Evolutionary conservation across 2,329 filamentous ascomycete genomes (phyloP), one percentile per base, ranked within the genome.

Genomic region (Geoglossum cookeanum): DNA sequence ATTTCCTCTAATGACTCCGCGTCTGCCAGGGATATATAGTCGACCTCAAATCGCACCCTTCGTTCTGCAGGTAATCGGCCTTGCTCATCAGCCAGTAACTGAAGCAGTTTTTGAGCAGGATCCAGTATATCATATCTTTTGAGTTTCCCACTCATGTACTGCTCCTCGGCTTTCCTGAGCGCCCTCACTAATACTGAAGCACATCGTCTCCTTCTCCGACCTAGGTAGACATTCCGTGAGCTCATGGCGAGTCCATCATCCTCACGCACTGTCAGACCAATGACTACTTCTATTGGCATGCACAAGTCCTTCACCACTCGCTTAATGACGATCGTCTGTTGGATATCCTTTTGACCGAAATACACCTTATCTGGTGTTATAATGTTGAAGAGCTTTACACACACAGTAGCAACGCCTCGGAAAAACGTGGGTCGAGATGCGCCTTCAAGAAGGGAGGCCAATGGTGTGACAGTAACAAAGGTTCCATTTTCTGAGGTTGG

Each of bases 181-280:
- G 87, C 81, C 37, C 76, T 76, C 51, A 76, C 78, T 22, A 98
- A 74, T 1, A 92, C 84, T 0, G 83, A 79, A 0, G 85, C 89
- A 11, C 86, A 78, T 3, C 72, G 73, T 30, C 90, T 79, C 61
- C 92, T 76, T 54, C 89, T 76, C 17, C 78, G 69, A 1, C 91
- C 92, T 3, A 98, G 79, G 68, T 96, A 97, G 6, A 95, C 87
- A 68, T 98, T 98, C 57, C 92, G 77, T 37, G 88, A 95, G 67
- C 90, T 96, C 69, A 96, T 77, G 1, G 92, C 92, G 59, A 98
- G 72, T 0, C 91, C 91, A 68, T 95, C 89, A 1, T 67, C 58
- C 60, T 94, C 90, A 55, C 92, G 78, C 58, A 80, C 74, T 0
- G 92, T 98, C 0, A 80, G 75, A 4, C 83, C 80, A 57, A 97